Conservation (phyloP, 2,329 filamentous ascomycete species). For the Exophiala spinifera region DNA sequence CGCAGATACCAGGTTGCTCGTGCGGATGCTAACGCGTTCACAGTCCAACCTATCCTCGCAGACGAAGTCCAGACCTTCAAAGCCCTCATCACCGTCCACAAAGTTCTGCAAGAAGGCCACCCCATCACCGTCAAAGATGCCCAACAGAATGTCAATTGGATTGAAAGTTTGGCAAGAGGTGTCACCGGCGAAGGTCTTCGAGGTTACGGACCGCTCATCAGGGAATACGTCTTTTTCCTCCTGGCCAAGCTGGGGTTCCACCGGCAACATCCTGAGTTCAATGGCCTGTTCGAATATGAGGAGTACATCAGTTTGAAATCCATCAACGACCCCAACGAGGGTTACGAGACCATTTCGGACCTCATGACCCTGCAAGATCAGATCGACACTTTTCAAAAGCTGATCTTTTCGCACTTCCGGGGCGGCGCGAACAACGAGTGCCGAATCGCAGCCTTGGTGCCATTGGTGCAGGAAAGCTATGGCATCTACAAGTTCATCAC, state of each 20-base stretch:
- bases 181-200: constrained; percentile 78
- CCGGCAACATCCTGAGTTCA: constrained; percentile 94
- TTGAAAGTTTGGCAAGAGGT: constrained; percentile 85
- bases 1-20: neutral
- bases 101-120: constrained; percentile 95
- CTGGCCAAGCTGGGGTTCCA: constrained; percentile 96
- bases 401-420: constrained; percentile 96
- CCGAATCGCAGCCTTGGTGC: constrained; percentile 87
- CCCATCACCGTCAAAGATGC: constrained; percentile 83
- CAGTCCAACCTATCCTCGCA: constrained; percentile 81
- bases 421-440: constrained; percentile 92
- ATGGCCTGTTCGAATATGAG: constrained; percentile 96
- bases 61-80: constrained; percentile 99
- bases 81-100: constrained; percentile 93
- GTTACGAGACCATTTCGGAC: constrained; percentile 92
- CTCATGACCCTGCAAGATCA: constrained; percentile 96
- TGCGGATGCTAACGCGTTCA: no score
- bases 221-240: constrained; percentile 95
- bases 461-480: constrained; percentile 94
- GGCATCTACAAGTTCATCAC: constrained; percentile 99
- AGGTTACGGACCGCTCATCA: constrained; percentile 84
- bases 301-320: constrained; percentile 98
- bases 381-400: constrained; percentile 97
- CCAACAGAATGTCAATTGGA: constrained; percentile 82
- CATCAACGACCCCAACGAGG: constrained; percentile 98